Percentiles rank a stretch among this genome's conserved stretches.
Evolutionary conservation across 2,329 filamentous ascomycete species (phyloP).

Genomic region (Penicillium sp.): DNA sequence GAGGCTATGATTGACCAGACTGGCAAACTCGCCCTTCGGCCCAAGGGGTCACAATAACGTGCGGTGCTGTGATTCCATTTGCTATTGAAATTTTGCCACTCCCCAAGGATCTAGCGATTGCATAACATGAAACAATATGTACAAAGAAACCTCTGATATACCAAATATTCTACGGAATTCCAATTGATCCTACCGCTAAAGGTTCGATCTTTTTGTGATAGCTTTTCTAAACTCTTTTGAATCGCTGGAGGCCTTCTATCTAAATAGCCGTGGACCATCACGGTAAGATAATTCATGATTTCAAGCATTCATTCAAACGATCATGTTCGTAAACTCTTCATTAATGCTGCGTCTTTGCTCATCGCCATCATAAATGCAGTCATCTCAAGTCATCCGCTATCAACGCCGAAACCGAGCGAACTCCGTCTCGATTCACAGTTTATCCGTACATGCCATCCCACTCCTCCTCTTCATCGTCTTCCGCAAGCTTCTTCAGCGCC

Average conservation of each 20-base stretch:
- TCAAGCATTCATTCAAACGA: background rate
- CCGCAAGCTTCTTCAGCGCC: constrained; percentile 45
- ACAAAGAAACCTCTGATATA: background rate
- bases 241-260: too few species aligned
- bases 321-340: background rate
- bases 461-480: constrained; percentile 46
- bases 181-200: background rate
- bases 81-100: background rate
- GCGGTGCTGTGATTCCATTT: background rate
- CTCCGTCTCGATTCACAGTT: background rate
- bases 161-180: background rate
- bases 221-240: background rate
- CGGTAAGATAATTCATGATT: too few species aligned
- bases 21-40: constrained; percentile 42
- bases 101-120: background rate
- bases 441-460: constrained; percentile 51
- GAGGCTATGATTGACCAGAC: constrained; percentile 44
- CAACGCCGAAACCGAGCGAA: background rate
- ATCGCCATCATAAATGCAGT: constrained; percentile 1
- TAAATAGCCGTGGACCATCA: too few species aligned
- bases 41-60: constrained; percentile 27
- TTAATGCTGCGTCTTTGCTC: background rate
- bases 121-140: background rate
- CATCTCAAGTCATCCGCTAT: background rate
- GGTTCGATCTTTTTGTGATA: background rate